phyloP scores from a whole-genome alignment of 352 stramenopile species.

The Pythium coloratum region DNA sequence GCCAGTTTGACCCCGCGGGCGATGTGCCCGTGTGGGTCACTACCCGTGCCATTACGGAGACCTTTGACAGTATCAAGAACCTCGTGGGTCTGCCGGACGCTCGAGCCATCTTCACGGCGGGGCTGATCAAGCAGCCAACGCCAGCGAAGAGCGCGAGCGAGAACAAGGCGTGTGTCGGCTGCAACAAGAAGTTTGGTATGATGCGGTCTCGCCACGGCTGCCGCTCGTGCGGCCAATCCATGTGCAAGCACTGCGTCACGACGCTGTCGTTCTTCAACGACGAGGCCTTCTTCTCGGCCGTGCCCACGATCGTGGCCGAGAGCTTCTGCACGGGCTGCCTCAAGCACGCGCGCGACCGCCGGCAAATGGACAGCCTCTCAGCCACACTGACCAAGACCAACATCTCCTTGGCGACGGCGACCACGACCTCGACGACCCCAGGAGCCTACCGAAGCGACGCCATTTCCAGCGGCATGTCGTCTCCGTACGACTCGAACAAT shows the following conservation, averaged over 20 bases:
- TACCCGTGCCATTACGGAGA: constrained; percentile 22
- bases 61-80: constrained; percentile 25
- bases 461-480: constrained; percentile 7
- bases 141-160: constrained; percentile 5
- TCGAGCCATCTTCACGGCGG: constrained; percentile 14
- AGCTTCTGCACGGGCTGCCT: constrained; percentile 30
- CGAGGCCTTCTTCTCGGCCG: constrained; percentile 14
- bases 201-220: constrained; percentile 28
- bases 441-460: neutral
- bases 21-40: constrained; percentile 24
- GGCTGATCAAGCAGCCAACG: constrained; percentile 19
- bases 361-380: constrained; percentile 18
- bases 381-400: constrained; percentile 23
- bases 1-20: constrained; percentile 1
- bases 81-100: constrained; percentile 20
- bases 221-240: constrained; percentile 24
- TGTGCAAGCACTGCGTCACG: constrained; percentile 33
- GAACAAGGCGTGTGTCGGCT: constrained; percentile 29
- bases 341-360: constrained; percentile 22
- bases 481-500: neutral
- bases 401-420: constrained; percentile 7
- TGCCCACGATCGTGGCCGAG: constrained; percentile 14
- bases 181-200: constrained; percentile 31
- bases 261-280: constrained; percentile 36
- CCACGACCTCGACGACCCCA: neutral